Evolutionary conservation across 257 asterid genomes (phyloP).

Genomic region (Solanum corneliomulleri): DNA sequence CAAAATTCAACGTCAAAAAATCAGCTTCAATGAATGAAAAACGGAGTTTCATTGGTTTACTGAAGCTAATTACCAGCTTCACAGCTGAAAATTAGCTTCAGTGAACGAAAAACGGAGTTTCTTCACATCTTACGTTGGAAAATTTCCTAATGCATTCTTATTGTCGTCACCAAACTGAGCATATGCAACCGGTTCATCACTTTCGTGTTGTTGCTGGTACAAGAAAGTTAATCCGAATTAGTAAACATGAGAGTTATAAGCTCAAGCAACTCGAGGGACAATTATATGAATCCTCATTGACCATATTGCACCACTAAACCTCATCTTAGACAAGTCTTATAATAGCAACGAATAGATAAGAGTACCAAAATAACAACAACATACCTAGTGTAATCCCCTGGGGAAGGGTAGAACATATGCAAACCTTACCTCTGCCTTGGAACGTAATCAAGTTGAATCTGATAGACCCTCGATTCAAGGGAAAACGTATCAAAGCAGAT

Average conservation of each 20-base stretch:
- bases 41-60: background rate
- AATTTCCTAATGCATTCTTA: slow-evolving; percentile 43
- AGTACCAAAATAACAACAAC: background rate
- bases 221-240: background rate
- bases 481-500: background rate
- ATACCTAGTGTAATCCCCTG: background rate
- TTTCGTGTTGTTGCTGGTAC: slow-evolving; percentile 33
- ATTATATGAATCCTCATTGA: background rate
- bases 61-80: background rate
- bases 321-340: background rate
- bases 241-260: background rate
- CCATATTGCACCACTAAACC: background rate
- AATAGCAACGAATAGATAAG: background rate
- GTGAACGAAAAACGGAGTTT: background rate
- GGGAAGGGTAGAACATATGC: background rate
- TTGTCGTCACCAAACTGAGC: slow-evolving; percentile 51
- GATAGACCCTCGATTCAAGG: fast-evolving
- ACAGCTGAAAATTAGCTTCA: background rate
- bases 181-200: slow-evolving; percentile 30
- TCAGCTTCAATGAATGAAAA: background rate
- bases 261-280: background rate
- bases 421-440: background rate
- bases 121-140: slow-evolving; percentile 28
- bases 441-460: background rate
- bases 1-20: background rate